Percentiles rank a stretch among this genome's conserved stretches.
These are phyloP conservation scores for Hyphopichia homilentoma DNA, from an alignment of 805 yeast genomes.

Conservation along the genomic window DNA sequence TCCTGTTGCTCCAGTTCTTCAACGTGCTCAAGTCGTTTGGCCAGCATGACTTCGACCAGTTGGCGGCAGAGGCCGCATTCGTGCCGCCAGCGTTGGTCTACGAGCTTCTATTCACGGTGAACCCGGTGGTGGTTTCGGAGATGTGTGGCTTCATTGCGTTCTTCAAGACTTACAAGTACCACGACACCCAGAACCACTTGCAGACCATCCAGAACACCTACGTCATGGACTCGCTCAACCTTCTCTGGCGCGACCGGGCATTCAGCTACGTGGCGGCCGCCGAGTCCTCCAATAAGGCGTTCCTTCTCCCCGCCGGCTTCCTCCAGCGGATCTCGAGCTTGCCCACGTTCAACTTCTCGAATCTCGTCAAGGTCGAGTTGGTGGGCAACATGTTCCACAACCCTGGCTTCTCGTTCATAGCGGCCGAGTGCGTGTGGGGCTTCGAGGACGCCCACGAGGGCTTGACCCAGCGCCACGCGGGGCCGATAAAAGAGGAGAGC, in stretches of 20 bases:
- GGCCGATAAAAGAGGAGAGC: slow-evolving; percentile 47
- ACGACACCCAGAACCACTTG: slow-evolving; percentile 10
- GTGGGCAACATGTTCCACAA: slow-evolving; percentile 45
- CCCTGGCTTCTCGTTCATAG: slow-evolving; percentile 47
- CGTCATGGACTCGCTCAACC: slow-evolving; percentile 53
- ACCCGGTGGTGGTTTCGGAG: slow-evolving; percentile 44
- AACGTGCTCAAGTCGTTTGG: slow-evolving; percentile 10
- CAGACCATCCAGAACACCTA: slow-evolving; percentile 44
- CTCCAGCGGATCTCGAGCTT: slow-evolving; percentile 25
- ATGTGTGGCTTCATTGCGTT: slow-evolving; percentile 44
- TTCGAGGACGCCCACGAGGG: slow-evolving; percentile 40
- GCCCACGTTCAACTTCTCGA: slow-evolving; percentile 27
- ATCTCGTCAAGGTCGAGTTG: slow-evolving; percentile 20
- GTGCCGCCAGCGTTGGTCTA: slow-evolving; percentile 39
- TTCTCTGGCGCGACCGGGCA: slow-evolving; percentile 54
- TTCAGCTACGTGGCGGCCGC: slow-evolving; percentile 29
- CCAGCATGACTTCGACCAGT: no score
- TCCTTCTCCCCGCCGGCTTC: slow-evolving; percentile 33
- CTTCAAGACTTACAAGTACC: slow-evolving; percentile 32
- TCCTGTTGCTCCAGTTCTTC: slow-evolving; percentile 11
- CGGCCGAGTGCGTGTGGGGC: slow-evolving; percentile 41
- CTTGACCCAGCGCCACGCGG: slow-evolving; percentile 42
- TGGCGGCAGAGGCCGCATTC: slow-evolving; percentile 22
- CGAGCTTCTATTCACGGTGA: slow-evolving; percentile 34
- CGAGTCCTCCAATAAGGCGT: slow-evolving; percentile 33